Percentiles rank a stretch among this genome's conserved stretches.
phyloP scores from a whole-genome alignment of 2,329 filamentous ascomycete species.

The Colletotrichum tabaci region DNA sequence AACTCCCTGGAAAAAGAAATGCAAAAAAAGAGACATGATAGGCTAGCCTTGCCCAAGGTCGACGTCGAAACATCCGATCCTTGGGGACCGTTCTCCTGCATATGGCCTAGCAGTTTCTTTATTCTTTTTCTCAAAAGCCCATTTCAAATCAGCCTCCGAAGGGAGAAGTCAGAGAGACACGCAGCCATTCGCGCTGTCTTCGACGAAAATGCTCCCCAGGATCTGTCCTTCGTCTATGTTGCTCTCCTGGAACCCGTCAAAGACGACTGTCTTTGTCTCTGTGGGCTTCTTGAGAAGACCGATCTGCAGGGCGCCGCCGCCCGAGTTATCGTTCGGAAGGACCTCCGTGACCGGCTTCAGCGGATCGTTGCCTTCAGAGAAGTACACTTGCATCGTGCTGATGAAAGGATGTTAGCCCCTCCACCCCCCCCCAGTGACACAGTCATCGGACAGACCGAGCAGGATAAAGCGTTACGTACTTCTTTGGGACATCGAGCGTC shows the following conservation, averaged over 20 bases:
- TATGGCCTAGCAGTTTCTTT: neutral
- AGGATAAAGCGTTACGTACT: neutral
- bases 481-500: too few relatives aligned
- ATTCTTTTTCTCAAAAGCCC: too few relatives aligned
- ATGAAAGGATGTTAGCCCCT: too few relatives aligned
- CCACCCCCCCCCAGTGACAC: too few relatives aligned
- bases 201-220: slow-evolving; percentile 67
- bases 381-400: slow-evolving; percentile 71
- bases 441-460: too few relatives aligned
- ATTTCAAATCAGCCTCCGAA: neutral
- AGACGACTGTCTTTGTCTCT: slow-evolving; percentile 59
- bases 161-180: slow-evolving; percentile 10
- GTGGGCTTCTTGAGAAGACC: slow-evolving; percentile 74
- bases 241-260: slow-evolving; percentile 62
- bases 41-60: too few relatives aligned
- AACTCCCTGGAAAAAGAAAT: too few relatives aligned
- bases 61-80: too few relatives aligned
- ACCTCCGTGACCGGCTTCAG: slow-evolving; percentile 61
- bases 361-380: slow-evolving; percentile 62
- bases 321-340: slow-evolving; percentile 63
- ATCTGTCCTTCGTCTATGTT: slow-evolving; percentile 67
- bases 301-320: slow-evolving; percentile 73
- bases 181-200: slow-evolving; percentile 57
- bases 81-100: too few relatives aligned
- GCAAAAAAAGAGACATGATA: too few relatives aligned